A percentile compares a stretch with the other conserved stretches of the same genome.
These are phyloP conservation scores for Ophioceras dolichostomum DNA, from an alignment of 2,329 filamentous ascomycete genomes.

Conservation along the genomic window DNA sequence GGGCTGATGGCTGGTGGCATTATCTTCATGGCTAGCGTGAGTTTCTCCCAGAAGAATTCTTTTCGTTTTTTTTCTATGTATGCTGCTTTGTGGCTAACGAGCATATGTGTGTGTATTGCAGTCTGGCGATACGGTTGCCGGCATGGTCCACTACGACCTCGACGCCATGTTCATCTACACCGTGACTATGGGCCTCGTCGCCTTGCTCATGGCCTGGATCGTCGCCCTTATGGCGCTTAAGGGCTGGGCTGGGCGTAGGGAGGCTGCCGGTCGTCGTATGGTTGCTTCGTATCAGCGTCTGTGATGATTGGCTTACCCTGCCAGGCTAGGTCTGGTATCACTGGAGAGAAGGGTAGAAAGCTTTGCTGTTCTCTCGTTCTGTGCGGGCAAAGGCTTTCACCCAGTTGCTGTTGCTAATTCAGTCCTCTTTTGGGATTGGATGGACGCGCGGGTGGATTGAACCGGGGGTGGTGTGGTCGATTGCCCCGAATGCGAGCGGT, in stretches of 20 bases:
- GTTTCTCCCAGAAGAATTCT: conserved; percentile 17
- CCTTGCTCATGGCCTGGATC: conserved; percentile 76
- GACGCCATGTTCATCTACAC: conserved; percentile 94
- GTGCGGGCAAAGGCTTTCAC: too few species aligned
- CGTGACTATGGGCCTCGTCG: conserved; percentile 71
- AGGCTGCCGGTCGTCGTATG: too few species aligned
- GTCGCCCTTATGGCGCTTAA: conserved; percentile 71
- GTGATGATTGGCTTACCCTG: too few species aligned
- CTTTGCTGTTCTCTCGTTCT: too few species aligned
- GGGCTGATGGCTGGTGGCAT: conserved; percentile 78
- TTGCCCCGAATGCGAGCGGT: too few species aligned
- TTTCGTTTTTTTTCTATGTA: not conserved
- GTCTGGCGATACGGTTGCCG: conserved; percentile 62
- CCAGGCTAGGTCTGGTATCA: too few species aligned
- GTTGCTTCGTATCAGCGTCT: too few species aligned
- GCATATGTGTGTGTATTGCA: conserved; percentile 16
- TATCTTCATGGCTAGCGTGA: conserved; percentile 83
- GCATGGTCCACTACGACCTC: conserved; percentile 65
- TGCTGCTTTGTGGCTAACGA: not conserved
- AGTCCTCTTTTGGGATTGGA: too few species aligned
- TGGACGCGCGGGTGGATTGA: too few species aligned
- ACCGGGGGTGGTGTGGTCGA: too few species aligned
- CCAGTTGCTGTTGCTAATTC: too few species aligned
- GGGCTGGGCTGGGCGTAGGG: conserved; percentile 60
- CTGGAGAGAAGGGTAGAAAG: too few species aligned